Evolutionary conservation across 768 basidiomycete genomes (phyloP), one percentile per base, ranked within the genome.

Genomic region (Candolleomyces aberdarensis): DNA sequence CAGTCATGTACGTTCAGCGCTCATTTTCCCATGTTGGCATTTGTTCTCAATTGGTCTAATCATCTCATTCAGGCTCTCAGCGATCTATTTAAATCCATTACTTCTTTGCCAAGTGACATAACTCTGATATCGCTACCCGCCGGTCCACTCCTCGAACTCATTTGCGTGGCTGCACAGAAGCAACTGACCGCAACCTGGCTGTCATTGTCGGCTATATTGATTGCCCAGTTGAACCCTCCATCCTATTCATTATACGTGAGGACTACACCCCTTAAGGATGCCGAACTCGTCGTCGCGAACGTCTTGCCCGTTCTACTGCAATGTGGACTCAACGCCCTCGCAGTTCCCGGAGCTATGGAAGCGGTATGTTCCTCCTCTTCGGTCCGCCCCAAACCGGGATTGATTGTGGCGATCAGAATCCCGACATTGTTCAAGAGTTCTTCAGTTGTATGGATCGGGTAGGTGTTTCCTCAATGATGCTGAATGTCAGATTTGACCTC

Each of bases 361-460:
- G 78, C 77, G 62, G 92, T 93, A 66, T 62, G 87, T 20, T 36
- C 36, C 6, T 36, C 36, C 36, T 36, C 36, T 36, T 36, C 36
- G 11, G 36, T 36, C 36, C 36, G 6, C 6, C 36, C 36, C 36
- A 36, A 36, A 36, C 36, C 6, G 36, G 11, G 14, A 44, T 48
- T 26, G 26, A 29, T 55, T 41, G 26, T 41, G 48, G 11, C 36
- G 20, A 41, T 41, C 48, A 96, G 93, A 93, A 96, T 68, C 94
- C 95, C 0, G 95, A 96, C 70, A 84, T 96, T 29, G 92, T 94
- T 15, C 93, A 94, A 69, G 87, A 86, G 26, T 96, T 95, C 72
- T 96, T 96, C 73, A 80, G 80, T 9, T 95, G 87, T 69, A 82
- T 91, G 79, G 91, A 93, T 49, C 81, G 84, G 49, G 91, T 92